phyloP scores from a whole-genome alignment of 2,329 filamentous ascomycete species.

The Monilinia fructigena region DNA sequence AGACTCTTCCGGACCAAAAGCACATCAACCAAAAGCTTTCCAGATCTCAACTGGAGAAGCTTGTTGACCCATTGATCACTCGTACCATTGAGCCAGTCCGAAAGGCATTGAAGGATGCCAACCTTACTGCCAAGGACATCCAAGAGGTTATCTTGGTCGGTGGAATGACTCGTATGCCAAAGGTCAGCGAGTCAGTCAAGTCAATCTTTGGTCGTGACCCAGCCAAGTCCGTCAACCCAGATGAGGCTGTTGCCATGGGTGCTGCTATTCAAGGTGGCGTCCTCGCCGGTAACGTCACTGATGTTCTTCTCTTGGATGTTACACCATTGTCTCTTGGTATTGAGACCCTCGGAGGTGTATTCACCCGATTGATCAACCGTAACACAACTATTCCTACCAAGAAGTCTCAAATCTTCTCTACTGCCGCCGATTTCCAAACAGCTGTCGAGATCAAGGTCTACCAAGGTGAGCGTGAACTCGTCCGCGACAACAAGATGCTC shows the following conservation, averaged over 20 bases:
- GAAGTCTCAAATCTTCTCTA: constrained; percentile 98
- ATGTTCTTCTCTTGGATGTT: constrained; percentile 91
- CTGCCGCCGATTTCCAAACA: constrained; percentile 95
- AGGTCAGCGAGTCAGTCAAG: constrained; percentile 95
- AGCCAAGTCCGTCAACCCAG: constrained; percentile 97
- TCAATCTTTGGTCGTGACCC: constrained; percentile 94
- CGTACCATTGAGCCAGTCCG: constrained; percentile 88
- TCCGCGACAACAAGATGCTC: constrained; percentile 96
- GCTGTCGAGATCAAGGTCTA: constrained; percentile 99
- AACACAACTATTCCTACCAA: constrained; percentile 99
- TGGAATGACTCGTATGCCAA: constrained; percentile 99
- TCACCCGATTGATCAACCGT: constrained; percentile 96
- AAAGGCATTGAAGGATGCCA: constrained; percentile 95
- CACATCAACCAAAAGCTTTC: constrained; percentile 97
- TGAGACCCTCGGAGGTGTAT: constrained; percentile 95
- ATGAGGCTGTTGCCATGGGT: constrained; percentile 97
- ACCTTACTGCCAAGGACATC: constrained; percentile 87
- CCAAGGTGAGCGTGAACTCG: constrained; percentile 99
- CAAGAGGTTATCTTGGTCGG: constrained; percentile 97
- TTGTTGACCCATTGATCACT: constrained; percentile 85
- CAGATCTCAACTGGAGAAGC: constrained; percentile 86
- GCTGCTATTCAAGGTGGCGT: constrained; percentile 97
- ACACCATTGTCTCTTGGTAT: constrained; percentile 97
- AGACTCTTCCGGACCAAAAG: constrained; percentile 92
- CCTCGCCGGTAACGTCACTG: constrained; percentile 93